These are phyloP conservation scores for Fulvia fulva DNA, from an alignment of 2,329 filamentous ascomycete genomes.

Conservation along the genomic window DNA sequence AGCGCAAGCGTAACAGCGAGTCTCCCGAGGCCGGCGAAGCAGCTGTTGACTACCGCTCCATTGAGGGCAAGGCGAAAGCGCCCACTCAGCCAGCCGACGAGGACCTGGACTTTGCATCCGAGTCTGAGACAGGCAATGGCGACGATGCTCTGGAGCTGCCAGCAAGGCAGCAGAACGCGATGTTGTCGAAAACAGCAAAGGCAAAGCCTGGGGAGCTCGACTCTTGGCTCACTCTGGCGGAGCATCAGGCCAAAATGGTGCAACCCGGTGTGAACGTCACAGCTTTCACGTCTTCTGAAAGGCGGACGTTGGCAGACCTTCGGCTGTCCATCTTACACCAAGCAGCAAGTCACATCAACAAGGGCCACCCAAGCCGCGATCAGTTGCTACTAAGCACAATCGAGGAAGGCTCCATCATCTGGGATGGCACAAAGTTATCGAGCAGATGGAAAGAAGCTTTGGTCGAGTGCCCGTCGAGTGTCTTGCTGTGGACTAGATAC, in stretches of 20 bases:
- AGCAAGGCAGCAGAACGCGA: constrained; percentile 52
- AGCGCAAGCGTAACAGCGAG: constrained; percentile 17
- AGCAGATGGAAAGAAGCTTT: constrained; percentile 64
- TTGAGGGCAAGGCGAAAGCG: constrained; percentile 33
- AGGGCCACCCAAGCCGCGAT: constrained; percentile 48
- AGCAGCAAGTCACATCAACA: constrained; percentile 59
- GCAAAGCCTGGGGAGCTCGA: constrained; percentile 63
- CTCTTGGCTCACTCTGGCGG: constrained; percentile 73
- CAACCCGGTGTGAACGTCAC: constrained; percentile 45
- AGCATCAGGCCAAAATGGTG: constrained; percentile 70
- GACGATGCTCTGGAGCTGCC: constrained; percentile 24
- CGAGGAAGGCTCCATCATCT: constrained; percentile 68
- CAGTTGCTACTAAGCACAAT: constrained; percentile 65
- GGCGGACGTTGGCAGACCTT: constrained; percentile 68
- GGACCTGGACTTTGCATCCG: constrained; percentile 36
- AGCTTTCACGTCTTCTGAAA: constrained; percentile 56
- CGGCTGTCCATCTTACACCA: constrained; percentile 77
- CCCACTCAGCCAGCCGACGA: constrained; percentile 29
- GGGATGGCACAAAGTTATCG: constrained; percentile 60
- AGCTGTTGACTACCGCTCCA: constrained; percentile 37
- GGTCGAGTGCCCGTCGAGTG: constrained; percentile 52
- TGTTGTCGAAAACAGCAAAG: constrained; percentile 62
- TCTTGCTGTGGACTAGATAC: constrained; percentile 68
- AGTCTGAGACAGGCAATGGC: constrained; percentile 19
- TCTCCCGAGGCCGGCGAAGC: constrained; percentile 7